A percentile compares a stretch with the other conserved stretches of the same genome.
phyloP scores from a whole-genome alignment of 768 basidiomycete genomes.

The Tylopilus rubrobrunneus region DNA sequence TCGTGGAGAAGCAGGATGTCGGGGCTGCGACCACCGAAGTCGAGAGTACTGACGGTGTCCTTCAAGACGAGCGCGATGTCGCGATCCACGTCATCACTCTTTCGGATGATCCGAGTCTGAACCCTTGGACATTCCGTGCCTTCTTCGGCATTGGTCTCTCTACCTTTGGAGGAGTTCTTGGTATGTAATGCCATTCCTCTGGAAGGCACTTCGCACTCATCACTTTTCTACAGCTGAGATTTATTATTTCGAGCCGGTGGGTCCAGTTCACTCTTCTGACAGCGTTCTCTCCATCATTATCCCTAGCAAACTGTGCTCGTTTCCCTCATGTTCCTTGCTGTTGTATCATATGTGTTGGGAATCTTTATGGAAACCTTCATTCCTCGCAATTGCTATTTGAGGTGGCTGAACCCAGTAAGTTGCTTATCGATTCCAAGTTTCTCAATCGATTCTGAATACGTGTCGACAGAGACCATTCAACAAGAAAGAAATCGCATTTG shows the following conservation, averaged over 20 bases:
- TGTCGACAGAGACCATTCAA: slow-evolving; percentile 47
- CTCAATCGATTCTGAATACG: neutral
- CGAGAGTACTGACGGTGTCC: slow-evolving; percentile 17
- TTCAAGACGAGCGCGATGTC: slow-evolving; percentile 44
- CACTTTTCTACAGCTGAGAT: slow-evolving; percentile 43
- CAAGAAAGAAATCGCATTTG: slow-evolving; percentile 57
- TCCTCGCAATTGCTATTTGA: slow-evolving; percentile 41
- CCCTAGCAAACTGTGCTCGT: slow-evolving; percentile 50
- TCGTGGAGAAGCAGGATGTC: slow-evolving; percentile 30
- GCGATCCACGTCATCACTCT: slow-evolving; percentile 45
- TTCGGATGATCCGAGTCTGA: slow-evolving; percentile 26
- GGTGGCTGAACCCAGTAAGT: slow-evolving; percentile 48
- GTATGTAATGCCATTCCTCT: slow-evolving; percentile 23
- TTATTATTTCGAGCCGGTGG: slow-evolving; percentile 44
- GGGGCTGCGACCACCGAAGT: slow-evolving; percentile 23
- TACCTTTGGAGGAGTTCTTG: slow-evolving; percentile 51
- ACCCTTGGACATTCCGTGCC: slow-evolving; percentile 39
- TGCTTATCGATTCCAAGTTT: neutral
- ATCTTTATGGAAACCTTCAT: slow-evolving; percentile 43
- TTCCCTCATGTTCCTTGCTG: slow-evolving; percentile 53
- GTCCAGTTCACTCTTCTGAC: neutral
- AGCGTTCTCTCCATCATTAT: neutral
- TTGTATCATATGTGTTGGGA: slow-evolving; percentile 49
- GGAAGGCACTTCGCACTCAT: slow-evolving; percentile 1
- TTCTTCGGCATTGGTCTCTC: slow-evolving; percentile 53